Conservation (phyloP, 2,329 filamentous ascomycete genomes). For the Diplodia corticola region DNA sequence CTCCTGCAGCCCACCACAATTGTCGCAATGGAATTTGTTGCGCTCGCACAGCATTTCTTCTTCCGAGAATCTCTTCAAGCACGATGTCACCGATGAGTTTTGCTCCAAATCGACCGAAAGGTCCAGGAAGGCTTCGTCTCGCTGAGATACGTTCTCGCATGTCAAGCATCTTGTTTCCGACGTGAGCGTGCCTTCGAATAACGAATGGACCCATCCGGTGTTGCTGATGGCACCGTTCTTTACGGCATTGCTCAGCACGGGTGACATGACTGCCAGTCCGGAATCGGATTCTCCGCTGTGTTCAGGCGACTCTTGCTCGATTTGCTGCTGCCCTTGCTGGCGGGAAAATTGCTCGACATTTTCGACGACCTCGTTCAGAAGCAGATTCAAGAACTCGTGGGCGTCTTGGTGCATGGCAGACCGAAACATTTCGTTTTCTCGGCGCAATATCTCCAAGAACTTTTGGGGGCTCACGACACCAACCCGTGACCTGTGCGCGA, state of each 20-base stretch:
- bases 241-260: conserved; percentile 6
- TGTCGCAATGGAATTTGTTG: conserved; percentile 99
- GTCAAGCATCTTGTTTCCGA: conserved; percentile 96
- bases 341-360: conserved; percentile 89
- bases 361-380: conserved; percentile 93
- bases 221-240: conserved; percentile 30
- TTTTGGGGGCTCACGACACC: conserved; percentile 90
- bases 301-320: conserved; percentile 46
- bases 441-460: conserved; percentile 89
- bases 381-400: conserved; percentile 91
- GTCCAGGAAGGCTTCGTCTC: conserved; percentile 94
- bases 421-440: conserved; percentile 96
- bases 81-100: conserved; percentile 94
- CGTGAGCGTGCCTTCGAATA: conserved; percentile 91
- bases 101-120: conserved; percentile 94
- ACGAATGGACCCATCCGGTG: conserved; percentile 85
- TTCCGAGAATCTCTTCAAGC: conserved; percentile 90
- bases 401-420: conserved; percentile 98
- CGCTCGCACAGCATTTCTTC: conserved; percentile 98
- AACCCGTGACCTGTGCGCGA: conserved; percentile 76
- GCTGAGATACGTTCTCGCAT: conserved; percentile 91
- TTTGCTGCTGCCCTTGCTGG: conserved; percentile 36
- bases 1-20: conserved; percentile 93
- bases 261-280: conserved; percentile 25
- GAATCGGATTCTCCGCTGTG: conserved; percentile 38